phyloP scores from a whole-genome alignment of 768 basidiomycete species.

The Suillus paluster region DNA sequence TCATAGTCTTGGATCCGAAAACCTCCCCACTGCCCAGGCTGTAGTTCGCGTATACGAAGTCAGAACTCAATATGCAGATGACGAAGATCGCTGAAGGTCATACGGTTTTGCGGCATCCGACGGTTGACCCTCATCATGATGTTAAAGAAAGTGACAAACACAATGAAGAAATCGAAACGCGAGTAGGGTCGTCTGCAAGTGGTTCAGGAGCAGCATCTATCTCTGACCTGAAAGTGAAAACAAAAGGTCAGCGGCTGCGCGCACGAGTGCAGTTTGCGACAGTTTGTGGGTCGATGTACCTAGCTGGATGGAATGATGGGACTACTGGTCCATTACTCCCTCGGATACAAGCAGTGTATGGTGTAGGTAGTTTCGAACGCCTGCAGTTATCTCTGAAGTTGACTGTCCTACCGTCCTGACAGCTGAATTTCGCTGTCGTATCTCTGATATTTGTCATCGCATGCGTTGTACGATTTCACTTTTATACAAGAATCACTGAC shows the following conservation, averaged over 20 bases:
- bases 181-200: background rate
- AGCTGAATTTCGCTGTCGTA: conserved; percentile 56
- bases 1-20: too few species aligned
- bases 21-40: too few species aligned
- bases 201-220: background rate
- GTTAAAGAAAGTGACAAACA: background rate
- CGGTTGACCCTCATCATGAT: background rate
- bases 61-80: background rate
- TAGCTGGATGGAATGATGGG: conserved; percentile 81
- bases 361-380: conserved; percentile 33
- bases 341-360: conserved; percentile 63
- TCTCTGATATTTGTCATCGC: conserved; percentile 60
- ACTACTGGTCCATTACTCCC: conserved; percentile 78
- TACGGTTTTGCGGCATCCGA: background rate
- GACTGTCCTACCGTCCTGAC: conserved; percentile 9
- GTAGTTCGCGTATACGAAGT: background rate
- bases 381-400: background rate
- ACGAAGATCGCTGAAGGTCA: background rate
- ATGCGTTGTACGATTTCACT: conserved; percentile 40
- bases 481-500: background rate
- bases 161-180: background rate
- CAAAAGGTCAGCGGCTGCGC: conserved; percentile 12
- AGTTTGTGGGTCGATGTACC: conserved; percentile 59
- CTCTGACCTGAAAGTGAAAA: conserved; percentile 1
- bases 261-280: conserved; percentile 54